Base-by-base conservation (phyloP, 108 stramenopile genomes). In the Halocafeteria seosinensis region DNA sequence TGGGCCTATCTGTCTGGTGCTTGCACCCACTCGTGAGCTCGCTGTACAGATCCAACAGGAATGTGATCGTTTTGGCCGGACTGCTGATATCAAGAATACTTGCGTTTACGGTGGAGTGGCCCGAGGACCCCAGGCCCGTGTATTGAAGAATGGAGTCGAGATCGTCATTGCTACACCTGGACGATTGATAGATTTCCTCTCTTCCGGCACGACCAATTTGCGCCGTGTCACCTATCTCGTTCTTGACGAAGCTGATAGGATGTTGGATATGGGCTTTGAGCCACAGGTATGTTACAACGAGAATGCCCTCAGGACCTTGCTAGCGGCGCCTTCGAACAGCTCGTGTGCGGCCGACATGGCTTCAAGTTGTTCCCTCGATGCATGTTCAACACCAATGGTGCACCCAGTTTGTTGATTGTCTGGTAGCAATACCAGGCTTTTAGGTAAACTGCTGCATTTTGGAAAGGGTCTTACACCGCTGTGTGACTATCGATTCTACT, bases 41-140 rank as follows among this genome's bases (percentile, higher is more conserved):
- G 98, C 98, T 0, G 79, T 90, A 33, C 98, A 99, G 77, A 99
- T 99, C 84, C 92, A 95, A 68, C 90, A 88, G 62, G 94, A 99
- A 73, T 95, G 94, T 65, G 94, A 94, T 83, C 94, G 93, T 73
- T 99, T 99, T 69, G 94, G 93, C 6, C 62, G 70, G 26, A 85
- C 84, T 3, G 84, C 85, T 5, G 90, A 87, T 60, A 89, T 99
- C 73, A 94, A 93, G 71, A 94, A 91, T 68, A 94, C 92, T 31
- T 91, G 92, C 38, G 91, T 99, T 4, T 96, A 96, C 70, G 98
- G 98, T 17, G 98, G 98, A 55, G 94, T 91, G 12, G 91, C 92
- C 60, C 94, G 93, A 68, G 62, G 78, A 12, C 65, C 63, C 38
- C 83, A 82, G 77, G 65, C 38, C 23, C 70, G 82, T 34, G 78